Evolutionary conservation across 805 yeast genomes (phyloP).

Genomic region (Candida orba): DNA sequence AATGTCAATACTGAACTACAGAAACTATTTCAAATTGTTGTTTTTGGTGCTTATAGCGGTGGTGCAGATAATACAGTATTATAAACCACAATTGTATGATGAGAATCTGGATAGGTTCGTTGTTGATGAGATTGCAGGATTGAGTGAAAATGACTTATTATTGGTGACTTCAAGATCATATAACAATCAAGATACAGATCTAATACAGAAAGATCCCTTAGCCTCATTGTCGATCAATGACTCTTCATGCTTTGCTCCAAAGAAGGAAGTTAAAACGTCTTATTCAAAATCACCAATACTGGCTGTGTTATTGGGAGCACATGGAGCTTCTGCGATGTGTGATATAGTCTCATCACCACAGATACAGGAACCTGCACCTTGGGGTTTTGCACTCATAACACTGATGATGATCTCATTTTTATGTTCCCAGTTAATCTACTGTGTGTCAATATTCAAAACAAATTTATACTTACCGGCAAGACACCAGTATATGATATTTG

Average conservation of each 20-base stretch:
- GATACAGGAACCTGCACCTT: background rate
- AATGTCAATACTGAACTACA: background rate
- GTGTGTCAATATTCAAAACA: slow-evolving; percentile 70
- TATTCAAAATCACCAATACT: slow-evolving; percentile 3
- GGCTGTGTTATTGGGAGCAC: slow-evolving; percentile 1
- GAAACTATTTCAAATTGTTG: background rate
- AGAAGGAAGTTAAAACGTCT: background rate
- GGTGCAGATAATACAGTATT: background rate
- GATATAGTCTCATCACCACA: background rate
- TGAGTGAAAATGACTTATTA: slow-evolving; percentile 1
- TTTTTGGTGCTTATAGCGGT: background rate
- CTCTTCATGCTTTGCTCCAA: background rate
- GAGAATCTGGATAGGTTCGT: background rate
- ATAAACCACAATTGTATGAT: background rate
- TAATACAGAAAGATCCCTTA: background rate
- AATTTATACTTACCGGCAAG: slow-evolving; percentile 48
- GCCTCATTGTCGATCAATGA: background rate
- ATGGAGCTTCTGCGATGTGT: background rate
- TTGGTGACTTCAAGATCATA: background rate
- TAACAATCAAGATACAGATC: background rate
- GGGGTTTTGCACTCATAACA: slow-evolving; percentile 20
- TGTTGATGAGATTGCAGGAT: background rate
- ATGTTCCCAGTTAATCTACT: slow-evolving; percentile 28
- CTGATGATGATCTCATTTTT: slow-evolving; percentile 9
- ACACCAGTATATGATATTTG: slow-evolving; percentile 1